Evolutionary conservation across 345 rosid genomes (phyloP).

Genomic region (Aquilaria yunnanensis): DNA sequence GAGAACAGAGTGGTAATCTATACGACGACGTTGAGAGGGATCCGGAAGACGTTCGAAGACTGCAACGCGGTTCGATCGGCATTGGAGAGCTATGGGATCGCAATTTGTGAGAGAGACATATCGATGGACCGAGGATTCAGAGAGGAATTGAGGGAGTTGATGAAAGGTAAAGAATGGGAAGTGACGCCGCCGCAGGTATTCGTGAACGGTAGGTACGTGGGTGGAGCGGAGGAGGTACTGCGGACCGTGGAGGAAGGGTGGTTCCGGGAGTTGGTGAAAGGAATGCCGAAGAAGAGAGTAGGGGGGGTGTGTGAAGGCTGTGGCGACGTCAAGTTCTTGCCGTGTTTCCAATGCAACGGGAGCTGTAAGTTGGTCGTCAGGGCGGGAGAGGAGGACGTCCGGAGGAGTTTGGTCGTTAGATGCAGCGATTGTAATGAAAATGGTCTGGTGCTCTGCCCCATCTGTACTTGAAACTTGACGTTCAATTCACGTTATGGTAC

Average conservation of each 20-base stretch:
- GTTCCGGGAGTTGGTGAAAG: conserved; percentile 47
- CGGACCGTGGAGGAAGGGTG: conserved; percentile 59
- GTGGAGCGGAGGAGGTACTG: conserved; percentile 79
- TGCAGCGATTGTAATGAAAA: conserved; percentile 86
- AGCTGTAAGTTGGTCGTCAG: conserved; percentile 50
- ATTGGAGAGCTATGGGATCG: conserved; percentile 46
- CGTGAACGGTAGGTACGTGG: conserved; percentile 71
- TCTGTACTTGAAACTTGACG: conserved; percentile 48
- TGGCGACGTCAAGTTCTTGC: conserved; percentile 64
- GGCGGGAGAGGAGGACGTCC: conserved; percentile 15
- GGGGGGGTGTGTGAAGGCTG: conserved; percentile 56
- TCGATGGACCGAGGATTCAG: conserved; percentile 76
- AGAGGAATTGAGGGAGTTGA: conserved; percentile 50
- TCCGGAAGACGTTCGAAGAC: conserved; percentile 75
- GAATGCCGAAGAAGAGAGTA: conserved; percentile 38
- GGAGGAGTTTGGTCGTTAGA: conserved; percentile 38
- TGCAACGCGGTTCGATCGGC: conserved; percentile 63
- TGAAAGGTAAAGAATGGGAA: conserved; percentile 28
- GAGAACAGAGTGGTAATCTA: conserved; percentile 61
- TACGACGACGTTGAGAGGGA: conserved; percentile 70
- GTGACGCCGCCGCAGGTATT: conserved; percentile 66
- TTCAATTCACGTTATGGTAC: no score
- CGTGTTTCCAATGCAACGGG: conserved; percentile 73
- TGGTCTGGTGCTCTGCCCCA: conserved; percentile 76
- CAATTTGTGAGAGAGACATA: conserved; percentile 61